phyloP scores from a whole-genome alignment of 2,329 filamentous ascomycete species.

The Trichoderma afroharzianum region DNA sequence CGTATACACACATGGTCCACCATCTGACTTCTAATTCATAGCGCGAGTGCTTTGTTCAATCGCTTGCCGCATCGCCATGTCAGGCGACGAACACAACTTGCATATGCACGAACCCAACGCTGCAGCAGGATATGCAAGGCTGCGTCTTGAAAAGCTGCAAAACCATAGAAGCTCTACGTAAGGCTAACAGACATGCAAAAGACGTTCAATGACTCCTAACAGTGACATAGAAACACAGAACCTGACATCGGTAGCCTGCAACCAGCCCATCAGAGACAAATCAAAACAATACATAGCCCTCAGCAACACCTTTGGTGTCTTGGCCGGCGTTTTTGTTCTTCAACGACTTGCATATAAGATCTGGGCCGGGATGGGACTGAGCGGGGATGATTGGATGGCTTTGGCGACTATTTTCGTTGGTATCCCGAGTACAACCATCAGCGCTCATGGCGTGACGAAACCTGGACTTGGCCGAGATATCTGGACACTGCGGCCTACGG shows the following conservation, averaged over 20 bases:
- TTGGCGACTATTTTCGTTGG: conserved; percentile 25
- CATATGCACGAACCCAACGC: conserved; percentile 28
- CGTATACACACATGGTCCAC: neutral
- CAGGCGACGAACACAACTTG: conserved; percentile 28
- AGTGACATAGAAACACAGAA: conserved; percentile 26
- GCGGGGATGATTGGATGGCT: conserved; percentile 37
- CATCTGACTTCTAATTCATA: conserved; percentile 8
- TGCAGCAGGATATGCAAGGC: conserved; percentile 25
- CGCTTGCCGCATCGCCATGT: conserved; percentile 28
- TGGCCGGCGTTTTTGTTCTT: conserved; percentile 39
- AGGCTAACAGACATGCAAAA: neutral
- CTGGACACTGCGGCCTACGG: conserved; percentile 43
- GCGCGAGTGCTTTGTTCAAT: conserved; percentile 27
- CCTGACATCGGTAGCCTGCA: conserved; percentile 22
- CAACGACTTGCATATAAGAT: conserved; percentile 39
- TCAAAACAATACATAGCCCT: conserved; percentile 34
- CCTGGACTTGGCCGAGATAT: conserved; percentile 49
- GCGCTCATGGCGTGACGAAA: conserved; percentile 29
- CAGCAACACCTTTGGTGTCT: conserved; percentile 30
- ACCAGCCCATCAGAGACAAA: conserved; percentile 29
- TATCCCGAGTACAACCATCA: conserved; percentile 29
- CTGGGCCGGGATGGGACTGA: conserved; percentile 33
- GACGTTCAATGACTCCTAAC: neutral
- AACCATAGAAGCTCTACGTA: conserved; percentile 32
- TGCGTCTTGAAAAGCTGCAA: conserved; percentile 31